Evolutionary conservation across 805 yeast species (phyloP).

Genomic region (Wickerhamomyces alni): DNA sequence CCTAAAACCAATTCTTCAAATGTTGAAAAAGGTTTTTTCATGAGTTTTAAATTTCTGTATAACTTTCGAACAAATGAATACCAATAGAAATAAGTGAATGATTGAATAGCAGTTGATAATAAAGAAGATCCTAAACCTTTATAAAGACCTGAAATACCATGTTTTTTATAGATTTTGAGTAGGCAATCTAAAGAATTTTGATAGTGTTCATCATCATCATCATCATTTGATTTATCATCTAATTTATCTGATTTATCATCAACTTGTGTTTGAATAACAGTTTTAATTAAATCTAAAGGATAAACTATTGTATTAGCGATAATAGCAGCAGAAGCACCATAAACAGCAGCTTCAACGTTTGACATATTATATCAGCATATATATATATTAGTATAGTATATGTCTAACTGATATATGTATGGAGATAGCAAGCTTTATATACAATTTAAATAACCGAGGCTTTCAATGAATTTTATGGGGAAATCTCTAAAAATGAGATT

Average conservation of each 20-base stretch:
- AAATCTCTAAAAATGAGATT: no score
- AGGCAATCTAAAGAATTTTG: slow-evolving; percentile 59
- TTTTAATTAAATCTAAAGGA: slow-evolving; percentile 75
- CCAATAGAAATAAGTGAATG: slow-evolving; percentile 85
- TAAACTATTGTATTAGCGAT: slow-evolving; percentile 75
- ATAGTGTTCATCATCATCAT: slow-evolving; percentile 30
- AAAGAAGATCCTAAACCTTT: slow-evolving; percentile 65
- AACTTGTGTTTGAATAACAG: slow-evolving; percentile 67
- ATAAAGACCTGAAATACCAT: slow-evolving; percentile 67
- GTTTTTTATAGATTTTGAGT: slow-evolving; percentile 43
- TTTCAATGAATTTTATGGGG: no score
- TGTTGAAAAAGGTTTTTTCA: slow-evolving; percentile 39
- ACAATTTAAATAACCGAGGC: no score
- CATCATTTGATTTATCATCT: slow-evolving; percentile 1
- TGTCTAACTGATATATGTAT: no score
- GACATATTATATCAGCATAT: no score
- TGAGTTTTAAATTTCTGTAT: slow-evolving; percentile 33
- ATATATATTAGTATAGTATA: no score
- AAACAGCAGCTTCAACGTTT: slow-evolving; percentile 64
- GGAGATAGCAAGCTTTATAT: no score
- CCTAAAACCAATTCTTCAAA: slow-evolving; percentile 68
- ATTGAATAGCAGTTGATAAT: slow-evolving; percentile 68
- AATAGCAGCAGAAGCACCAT: slow-evolving; percentile 79
- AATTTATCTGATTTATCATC: slow-evolving; percentile 11
- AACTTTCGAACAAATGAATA: slow-evolving; percentile 63